Evolutionary conservation across 108 stramenopile genomes (phyloP).

Genomic region (Conticribra weissflogii): DNA sequence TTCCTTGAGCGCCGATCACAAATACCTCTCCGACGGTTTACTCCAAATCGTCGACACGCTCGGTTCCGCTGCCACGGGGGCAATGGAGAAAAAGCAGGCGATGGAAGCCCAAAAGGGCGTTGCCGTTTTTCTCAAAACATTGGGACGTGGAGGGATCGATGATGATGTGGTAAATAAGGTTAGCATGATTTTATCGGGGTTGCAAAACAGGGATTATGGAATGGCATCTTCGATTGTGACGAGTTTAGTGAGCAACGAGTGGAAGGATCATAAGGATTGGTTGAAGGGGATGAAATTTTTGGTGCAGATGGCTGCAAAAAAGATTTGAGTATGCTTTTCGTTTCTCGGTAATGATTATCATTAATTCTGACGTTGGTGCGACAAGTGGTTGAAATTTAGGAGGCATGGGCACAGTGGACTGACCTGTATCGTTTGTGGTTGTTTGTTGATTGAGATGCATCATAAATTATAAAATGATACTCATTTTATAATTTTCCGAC

Average conservation of each 20-base stretch:
- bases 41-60: constrained; percentile 56
- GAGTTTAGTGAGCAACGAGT: constrained; percentile 78
- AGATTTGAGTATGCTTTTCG: constrained; percentile 47
- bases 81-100: constrained; percentile 80
- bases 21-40: constrained; percentile 65
- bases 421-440: too few relatives aligned
- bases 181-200: constrained; percentile 43
- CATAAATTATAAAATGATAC: too few relatives aligned
- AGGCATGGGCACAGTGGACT: too few relatives aligned
- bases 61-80: constrained; percentile 26
- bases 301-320: constrained; percentile 85
- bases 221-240: constrained; percentile 73
- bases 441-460: too few relatives aligned
- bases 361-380: too few relatives aligned
- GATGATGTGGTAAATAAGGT: constrained; percentile 63
- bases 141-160: constrained; percentile 67
- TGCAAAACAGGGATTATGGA: constrained; percentile 67
- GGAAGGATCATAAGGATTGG: constrained; percentile 96
- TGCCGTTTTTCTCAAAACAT: constrained; percentile 72
- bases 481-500: too few relatives aligned
- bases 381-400: too few relatives aligned
- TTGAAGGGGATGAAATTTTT: constrained; percentile 94
- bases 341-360: too few relatives aligned
- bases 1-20: constrained; percentile 54
- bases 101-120: constrained; percentile 80